Conservation (phyloP, 495 filamentous ascomycete genomes). For the Penicillium longicatenatum region DNA sequence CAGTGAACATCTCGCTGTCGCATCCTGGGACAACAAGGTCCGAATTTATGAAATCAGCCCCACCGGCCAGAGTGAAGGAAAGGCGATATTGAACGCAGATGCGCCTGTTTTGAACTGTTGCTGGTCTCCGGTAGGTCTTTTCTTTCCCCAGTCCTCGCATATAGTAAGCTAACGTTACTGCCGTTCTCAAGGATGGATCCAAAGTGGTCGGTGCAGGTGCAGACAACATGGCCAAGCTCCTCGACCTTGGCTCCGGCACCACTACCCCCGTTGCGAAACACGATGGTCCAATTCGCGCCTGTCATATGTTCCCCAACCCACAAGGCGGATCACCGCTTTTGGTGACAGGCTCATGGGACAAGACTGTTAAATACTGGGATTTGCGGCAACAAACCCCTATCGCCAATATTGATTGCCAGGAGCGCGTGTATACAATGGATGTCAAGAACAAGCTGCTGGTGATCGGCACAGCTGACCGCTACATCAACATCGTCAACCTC, state of each 20-base stretch:
- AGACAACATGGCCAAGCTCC: constrained; percentile 78
- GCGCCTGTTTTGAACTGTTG: constrained; percentile 75
- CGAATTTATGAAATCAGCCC: constrained; percentile 85
- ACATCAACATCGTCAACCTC: constrained; percentile 85
- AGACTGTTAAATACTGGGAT: constrained; percentile 96
- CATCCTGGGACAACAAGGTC: constrained; percentile 93
- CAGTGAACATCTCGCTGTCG: constrained; percentile 76
- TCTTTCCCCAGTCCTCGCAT: not conserved
- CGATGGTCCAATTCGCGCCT: constrained; percentile 76
- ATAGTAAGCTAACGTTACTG: constrained; percentile 9
- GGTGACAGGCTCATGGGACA: constrained; percentile 93
- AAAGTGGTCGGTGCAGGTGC: constrained; percentile 83
- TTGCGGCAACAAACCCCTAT: constrained; percentile 66
- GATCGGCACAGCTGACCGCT: constrained; percentile 81
- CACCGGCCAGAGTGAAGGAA: constrained; percentile 70
- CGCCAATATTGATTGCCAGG: constrained; percentile 66
- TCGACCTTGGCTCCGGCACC: constrained; percentile 66
- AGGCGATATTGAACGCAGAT: constrained; percentile 76
- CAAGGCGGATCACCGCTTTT: constrained; percentile 62
- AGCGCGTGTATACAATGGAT: constrained; percentile 88
- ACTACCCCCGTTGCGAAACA: constrained; percentile 63
- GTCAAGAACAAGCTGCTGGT: constrained; percentile 76
- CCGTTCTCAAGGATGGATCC: constrained; percentile 56
- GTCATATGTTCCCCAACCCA: constrained; percentile 68
- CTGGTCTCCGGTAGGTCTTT: constrained; percentile 76